Base-by-base conservation (phyloP, 345 rosid genomes). In the Geranium rotundifolium region DNA sequence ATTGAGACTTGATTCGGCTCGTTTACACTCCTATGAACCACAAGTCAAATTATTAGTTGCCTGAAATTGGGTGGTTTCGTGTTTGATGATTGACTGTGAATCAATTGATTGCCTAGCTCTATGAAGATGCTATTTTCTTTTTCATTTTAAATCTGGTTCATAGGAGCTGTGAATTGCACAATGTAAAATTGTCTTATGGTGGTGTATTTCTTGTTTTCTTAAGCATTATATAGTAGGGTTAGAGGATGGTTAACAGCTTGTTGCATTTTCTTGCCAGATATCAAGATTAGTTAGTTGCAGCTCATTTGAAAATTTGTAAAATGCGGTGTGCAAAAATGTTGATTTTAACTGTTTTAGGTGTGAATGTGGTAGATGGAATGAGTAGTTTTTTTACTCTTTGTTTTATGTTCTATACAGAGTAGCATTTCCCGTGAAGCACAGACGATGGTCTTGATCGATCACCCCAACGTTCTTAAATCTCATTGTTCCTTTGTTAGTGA, bases 401-500 rank as follows among this genome's bases (percentile, higher is more conserved):
- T 62, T 19, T n/a, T 60, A 46, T 31, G 61, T 17, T 20, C 18
- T 62, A 20, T 49, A 56, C 76, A 93, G 99, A 79, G 72, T 60
- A 93, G 80, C 16, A 79, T 93, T 50, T 90, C 81, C 41, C 91
- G 97, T 59, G 99, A 90, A 84, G 97, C 90, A 19, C 99, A 93
- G 66, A 90, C 91, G 37, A 93, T 93, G 99, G 73, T 88, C 75
- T 80, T 93, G 80, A 85, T 88, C 19, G 95, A 90, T 73, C 97
- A 93, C 75, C 89, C 90, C 23, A 93, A 90, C 76, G 86, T 93
- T 63, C 88, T 93, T 72, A 86, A 82, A 74, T 90, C 99, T 6
- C 89, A 86, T 68, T 93, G 99, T 68, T 93, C 97, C 15, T 93
- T 93, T 62, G 99, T 90, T 62, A 84, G 72, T 59, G 97, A 86